These are phyloP conservation scores for Pythium grandisporangium DNA, from an alignment of 352 stramenopile species.

Conservation along the genomic window DNA sequence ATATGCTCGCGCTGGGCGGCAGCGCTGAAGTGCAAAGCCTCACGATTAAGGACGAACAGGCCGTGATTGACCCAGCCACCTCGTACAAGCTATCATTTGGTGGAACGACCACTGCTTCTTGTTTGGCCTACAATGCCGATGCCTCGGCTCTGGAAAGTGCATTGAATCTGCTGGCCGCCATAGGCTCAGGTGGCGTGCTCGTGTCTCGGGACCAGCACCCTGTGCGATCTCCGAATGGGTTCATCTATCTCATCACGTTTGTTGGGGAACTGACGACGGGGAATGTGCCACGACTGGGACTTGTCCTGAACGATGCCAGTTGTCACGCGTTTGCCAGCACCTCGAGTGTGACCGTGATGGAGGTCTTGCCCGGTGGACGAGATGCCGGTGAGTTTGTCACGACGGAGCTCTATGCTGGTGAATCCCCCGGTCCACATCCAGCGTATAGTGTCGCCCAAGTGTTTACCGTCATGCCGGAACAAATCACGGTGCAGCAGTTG, in stretches of 20 bases:
- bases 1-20: constrained; percentile 38
- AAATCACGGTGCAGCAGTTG: constrained; percentile 62
- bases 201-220: constrained; percentile 37
- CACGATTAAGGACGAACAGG: constrained; percentile 19
- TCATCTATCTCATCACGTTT: constrained; percentile 63
- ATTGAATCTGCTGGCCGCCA: constrained; percentile 20
- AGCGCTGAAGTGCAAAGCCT: constrained; percentile 55
- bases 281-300: constrained; percentile 23
- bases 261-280: constrained; percentile 43
- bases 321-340: constrained; percentile 15
- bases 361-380: constrained; percentile 15
- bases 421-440: constrained; percentile 26
- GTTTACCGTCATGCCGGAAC: constrained; percentile 63
- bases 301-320: constrained; percentile 11
- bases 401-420: constrained; percentile 40
- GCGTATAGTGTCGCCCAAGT: constrained; percentile 53
- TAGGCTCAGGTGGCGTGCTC: constrained; percentile 25
- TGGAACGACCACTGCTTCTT: constrained; percentile 23
- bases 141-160: constrained; percentile 13
- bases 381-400: constrained; percentile 27
- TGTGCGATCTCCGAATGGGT: constrained; percentile 33
- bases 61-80: constrained; percentile 6
- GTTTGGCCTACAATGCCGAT: constrained; percentile 22
- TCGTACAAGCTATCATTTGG: constrained; percentile 48
- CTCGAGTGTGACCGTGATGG: constrained; percentile 15